A percentile compares a stretch with the other conserved stretches of the same genome.
Conservation (phyloP, 495 filamentous ascomycete species). For the Penicillium ochrochloron region DNA sequence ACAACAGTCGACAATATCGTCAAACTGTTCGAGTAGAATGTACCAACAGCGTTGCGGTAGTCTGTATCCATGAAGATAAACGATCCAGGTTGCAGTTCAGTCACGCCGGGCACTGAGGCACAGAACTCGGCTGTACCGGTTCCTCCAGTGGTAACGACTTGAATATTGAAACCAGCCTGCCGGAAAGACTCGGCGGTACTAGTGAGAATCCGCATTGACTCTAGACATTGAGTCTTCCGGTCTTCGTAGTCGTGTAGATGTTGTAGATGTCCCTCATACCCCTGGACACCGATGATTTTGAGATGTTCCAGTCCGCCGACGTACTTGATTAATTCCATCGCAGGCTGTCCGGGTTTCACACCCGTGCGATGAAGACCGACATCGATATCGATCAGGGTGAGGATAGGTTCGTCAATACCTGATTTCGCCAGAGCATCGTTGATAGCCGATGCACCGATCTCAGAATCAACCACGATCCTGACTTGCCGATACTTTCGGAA, state of each 20-base stretch:
- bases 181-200: constrained; percentile 35
- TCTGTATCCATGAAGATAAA: constrained; percentile 52
- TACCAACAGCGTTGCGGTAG: constrained; percentile 44
- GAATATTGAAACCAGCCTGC: constrained; percentile 36
- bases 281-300: constrained; percentile 41
- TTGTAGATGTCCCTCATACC: constrained; percentile 45
- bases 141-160: constrained; percentile 43
- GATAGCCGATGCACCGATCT: constrained; percentile 39
- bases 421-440: constrained; percentile 34
- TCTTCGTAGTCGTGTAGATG: constrained; percentile 41
- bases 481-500: constrained; percentile 34
- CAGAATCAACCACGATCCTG: constrained; percentile 42
- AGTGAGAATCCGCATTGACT: constrained; percentile 39
- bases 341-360: constrained; percentile 31
- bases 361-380: constrained; percentile 46
- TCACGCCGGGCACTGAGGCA: constrained; percentile 43
- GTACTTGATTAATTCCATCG: constrained; percentile 35
- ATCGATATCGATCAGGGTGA: constrained; percentile 41
- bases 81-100: constrained; percentile 45
- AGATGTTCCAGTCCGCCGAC: constrained; percentile 31
- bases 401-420: constrained; percentile 32
- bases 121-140: constrained; percentile 47
- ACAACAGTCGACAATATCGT: constrained; percentile 42
- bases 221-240: constrained; percentile 34
- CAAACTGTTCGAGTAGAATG: constrained; percentile 43